Evolutionary conservation across 208 protist genomes (phyloP).

Genomic region (Acanthamoeba rhysodes): DNA sequence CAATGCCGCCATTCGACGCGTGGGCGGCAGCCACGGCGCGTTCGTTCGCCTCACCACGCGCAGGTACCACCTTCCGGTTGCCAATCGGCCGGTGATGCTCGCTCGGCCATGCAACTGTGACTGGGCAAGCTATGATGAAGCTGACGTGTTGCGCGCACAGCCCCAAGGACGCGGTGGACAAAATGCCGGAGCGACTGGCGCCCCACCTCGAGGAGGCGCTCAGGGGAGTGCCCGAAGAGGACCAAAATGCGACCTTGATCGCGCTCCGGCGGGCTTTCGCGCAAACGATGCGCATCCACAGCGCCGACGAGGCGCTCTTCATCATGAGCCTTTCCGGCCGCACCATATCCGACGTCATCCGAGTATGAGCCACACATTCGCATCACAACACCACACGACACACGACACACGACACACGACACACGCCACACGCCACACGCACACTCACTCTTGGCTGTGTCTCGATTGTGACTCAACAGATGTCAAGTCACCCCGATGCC

Average conservation of each 20-base stretch:
- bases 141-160: background rate
- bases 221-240: background rate
- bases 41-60: slow-evolving; percentile 22
- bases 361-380: background rate
- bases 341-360: slow-evolving; percentile 9
- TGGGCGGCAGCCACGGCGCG: background rate
- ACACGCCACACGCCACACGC: no score
- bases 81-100: background rate
- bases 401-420: no score
- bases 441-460: no score
- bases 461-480: background rate
- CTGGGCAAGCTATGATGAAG: background rate
- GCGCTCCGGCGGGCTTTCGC: background rate
- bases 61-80: background rate
- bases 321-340: slow-evolving; percentile 1
- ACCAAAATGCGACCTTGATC: background rate
- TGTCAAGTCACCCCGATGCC: background rate
- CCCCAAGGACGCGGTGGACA: slow-evolving; percentile 36
- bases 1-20: background rate
- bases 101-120: background rate
- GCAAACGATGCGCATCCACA: background rate
- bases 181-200: background rate
- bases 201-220: background rate
- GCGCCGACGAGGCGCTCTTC: background rate
- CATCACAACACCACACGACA: background rate